These are phyloP conservation scores for Xylaria bambusicola DNA, from an alignment of 495 filamentous ascomycete species.

Conservation along the genomic window DNA sequence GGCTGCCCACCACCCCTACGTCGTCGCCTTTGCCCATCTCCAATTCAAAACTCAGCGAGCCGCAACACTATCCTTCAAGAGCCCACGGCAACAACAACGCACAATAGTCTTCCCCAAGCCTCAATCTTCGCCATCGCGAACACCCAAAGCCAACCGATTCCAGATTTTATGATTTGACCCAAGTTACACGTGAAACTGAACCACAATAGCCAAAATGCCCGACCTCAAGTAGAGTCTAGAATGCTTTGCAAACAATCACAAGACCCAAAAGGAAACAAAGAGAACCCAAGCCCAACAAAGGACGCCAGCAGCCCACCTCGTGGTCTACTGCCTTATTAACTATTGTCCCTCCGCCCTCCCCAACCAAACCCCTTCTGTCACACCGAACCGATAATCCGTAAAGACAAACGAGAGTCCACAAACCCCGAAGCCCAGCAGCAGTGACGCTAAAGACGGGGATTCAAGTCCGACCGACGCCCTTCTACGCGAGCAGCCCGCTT, in stretches of 20 bases:
- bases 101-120: background rate
- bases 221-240: constrained; percentile 2
- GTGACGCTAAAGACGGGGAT: background rate
- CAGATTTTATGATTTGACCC: background rate
- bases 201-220: constrained; percentile 16
- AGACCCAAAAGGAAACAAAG: constrained; percentile 14
- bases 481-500: constrained; percentile 3
- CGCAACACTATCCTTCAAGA: background rate
- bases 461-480: constrained; percentile 13
- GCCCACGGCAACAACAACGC: constrained; percentile 9
- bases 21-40: constrained; percentile 7
- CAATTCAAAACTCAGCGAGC: constrained; percentile 1
- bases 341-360: background rate
- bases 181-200: background rate
- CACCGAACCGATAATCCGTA: constrained; percentile 13
- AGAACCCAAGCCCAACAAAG: background rate
- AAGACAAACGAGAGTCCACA: constrained; percentile 1
- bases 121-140: background rate
- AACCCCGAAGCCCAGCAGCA: background rate
- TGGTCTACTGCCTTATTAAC: constrained; percentile 6
- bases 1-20: constrained; percentile 7
- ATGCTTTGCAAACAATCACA: constrained; percentile 5
- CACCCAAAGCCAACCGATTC: background rate
- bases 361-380: constrained; percentile 2
- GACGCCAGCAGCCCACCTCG: background rate